A percentile compares a stretch with the other conserved stretches of the same genome.
These are phyloP conservation scores for Candida anutae DNA, from an alignment of 1,139 yeast genomes.

Conservation along the genomic window DNA sequence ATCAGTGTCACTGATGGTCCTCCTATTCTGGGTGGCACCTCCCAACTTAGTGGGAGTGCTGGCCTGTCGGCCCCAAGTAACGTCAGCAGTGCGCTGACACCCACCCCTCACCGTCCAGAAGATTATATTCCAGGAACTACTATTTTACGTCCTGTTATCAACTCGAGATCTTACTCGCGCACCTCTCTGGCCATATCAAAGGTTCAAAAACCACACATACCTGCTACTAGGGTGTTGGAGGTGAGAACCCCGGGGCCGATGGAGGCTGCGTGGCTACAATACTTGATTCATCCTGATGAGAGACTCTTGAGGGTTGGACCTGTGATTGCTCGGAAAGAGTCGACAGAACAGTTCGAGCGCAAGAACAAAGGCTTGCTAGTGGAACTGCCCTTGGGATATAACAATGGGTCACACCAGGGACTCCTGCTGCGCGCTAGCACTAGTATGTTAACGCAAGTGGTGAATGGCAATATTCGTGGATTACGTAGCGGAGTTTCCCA, in stretches of 20 bases:
- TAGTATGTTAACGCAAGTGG: constrained; percentile 46
- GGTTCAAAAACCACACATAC: no score
- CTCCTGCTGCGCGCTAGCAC: constrained; percentile 6
- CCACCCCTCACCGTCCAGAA: neutral
- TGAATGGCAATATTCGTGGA: constrained; percentile 37
- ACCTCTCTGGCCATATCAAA: constrained; percentile 15
- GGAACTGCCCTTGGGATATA: constrained; percentile 51
- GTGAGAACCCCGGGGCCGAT: constrained; percentile 49
- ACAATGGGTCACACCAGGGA: constrained; percentile 14
- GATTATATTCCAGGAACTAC: constrained; percentile 53
- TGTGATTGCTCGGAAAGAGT: constrained; percentile 25
- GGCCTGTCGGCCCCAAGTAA: constrained; percentile 1
- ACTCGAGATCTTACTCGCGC: constrained; percentile 27
- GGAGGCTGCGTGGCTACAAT: constrained; percentile 64
- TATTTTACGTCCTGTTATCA: constrained; percentile 46
- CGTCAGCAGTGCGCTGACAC: constrained; percentile 2
- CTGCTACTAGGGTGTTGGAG: constrained; percentile 31
- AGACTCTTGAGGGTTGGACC: constrained; percentile 62
- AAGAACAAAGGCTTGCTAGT: constrained; percentile 49
- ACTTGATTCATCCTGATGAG: constrained; percentile 57
- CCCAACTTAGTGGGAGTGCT: no score
- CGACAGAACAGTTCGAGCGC: constrained; percentile 47
- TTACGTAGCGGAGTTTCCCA: no score
- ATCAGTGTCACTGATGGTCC: no score
- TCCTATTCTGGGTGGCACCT: neutral